Evolutionary conservation across 768 basidiomycete species (phyloP), one percentile per base, ranked within the genome.

Genomic region (Polyporus arcularius): DNA sequence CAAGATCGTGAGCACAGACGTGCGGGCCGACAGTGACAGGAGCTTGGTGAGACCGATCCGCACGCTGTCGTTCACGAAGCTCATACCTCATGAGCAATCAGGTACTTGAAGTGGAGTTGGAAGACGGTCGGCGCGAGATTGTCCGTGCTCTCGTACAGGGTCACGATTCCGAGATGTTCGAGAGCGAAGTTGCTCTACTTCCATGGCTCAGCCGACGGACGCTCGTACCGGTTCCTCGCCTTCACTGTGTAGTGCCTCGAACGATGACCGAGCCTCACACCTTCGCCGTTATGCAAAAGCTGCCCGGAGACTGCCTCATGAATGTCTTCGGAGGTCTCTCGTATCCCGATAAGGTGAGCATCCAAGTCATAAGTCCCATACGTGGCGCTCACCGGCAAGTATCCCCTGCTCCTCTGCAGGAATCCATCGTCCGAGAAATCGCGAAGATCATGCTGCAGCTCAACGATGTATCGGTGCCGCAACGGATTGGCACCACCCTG

Each of bases 201-300:
- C 39, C 28, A 35, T 63, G 62, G 62, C 58, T 63, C 28, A 53
- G 48, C n/a, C 14, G 6, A 7, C 21, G 53, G 15, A 38, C 58
- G 1, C 26, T 31, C 0, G 32, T 59, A 26, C 58, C 51, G 0
- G 45, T 59, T 1, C 58, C 58, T 3, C 42, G 12, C 4, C 31
- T 59, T 16, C 51, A 32, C 10, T 41, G 45, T 0, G 18, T 48
- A 11, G 38, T 42, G 9, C 15, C 18, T 30, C 26, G 15, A 2
- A 6, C 18, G 5, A 55, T 10, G 42, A 51, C 48, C 32, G 47
- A 38, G 32, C 14, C 26, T 30, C 26, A 21, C 43, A 45, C 56
- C 14, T 46, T 53, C 18, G 39, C 14, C 35, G 52, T 53, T 0
- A 48, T 52, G 21, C 43, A 46, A 15, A 35, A 50, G 32, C 4